Evolutionary conservation across 2,329 filamentous ascomycete genomes (phyloP), one percentile per base, ranked within the genome.

Genomic region (Cryphonectria japonica): DNA sequence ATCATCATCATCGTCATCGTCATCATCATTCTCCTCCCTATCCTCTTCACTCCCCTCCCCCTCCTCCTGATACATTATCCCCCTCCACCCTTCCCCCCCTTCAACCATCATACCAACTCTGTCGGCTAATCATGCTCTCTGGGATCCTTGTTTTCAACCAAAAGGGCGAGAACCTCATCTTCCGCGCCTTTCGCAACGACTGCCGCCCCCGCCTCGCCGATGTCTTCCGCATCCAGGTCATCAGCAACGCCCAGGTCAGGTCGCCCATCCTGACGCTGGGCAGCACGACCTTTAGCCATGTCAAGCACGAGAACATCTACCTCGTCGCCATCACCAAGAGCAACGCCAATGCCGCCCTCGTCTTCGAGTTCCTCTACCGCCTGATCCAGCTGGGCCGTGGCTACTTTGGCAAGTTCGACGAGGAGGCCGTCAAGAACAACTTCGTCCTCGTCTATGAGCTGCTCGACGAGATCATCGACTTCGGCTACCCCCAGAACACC

Each of bases 401-500:
- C 71, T 99, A 99, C 83, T 99, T 99, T 86, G 95, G 93, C 80
- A 98, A 98, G 83, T 97, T 99, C 79, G 96, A 99, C 79, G 96
- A 99, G 86, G 96, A 99, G 84, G 95, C 96, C 70, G 95, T 99
- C 77, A 99, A 99, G 91, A 98, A 98, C 84, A 99, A 99, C 85
- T 99, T 99, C 84, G 96, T 99, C 75, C 86, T 99, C 75, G 94
- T 99, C 54, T 99, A 99, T 82, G 96, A 99, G 86, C 88, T 99
- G 70, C 85, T 99, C 69, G 96, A 99, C 82, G 96, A 99, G 84
- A 98, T 99, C 78, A 90, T 99, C 80, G 96, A 99, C 83, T 99
- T 99, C 82, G 96, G 96, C 74, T 99, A 99, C 80, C 96, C 96
- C 46, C 96, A 99, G 81, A 98, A 98, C 81, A 99, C 96, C 74